Evolutionary conservation across 345 rosid genomes (phyloP).

Genomic region (Physaria fendleri): DNA sequence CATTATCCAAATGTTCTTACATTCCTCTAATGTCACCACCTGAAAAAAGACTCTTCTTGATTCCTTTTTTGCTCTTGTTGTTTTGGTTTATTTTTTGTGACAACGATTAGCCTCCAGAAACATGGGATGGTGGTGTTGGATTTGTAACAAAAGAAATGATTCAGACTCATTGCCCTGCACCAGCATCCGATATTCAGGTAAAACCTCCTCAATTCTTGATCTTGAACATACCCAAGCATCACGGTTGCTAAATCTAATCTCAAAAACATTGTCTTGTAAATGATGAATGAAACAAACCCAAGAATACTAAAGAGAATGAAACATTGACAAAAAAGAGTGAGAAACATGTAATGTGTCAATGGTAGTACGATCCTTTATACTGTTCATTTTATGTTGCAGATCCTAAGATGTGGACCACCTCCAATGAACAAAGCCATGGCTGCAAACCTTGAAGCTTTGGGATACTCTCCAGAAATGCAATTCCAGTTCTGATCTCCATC

Average conservation of each 20-base stretch:
- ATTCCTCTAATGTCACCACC: neutral
- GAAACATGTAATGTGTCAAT: neutral
- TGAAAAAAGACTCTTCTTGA: neutral
- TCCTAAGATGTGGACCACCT: conserved; percentile 92
- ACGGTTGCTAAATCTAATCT: neutral
- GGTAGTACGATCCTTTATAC: neutral
- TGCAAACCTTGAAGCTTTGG: too few relatives aligned
- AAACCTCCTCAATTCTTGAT: neutral
- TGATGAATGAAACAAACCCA: neutral
- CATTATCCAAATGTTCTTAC: neutral
- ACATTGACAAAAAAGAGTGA: neutral
- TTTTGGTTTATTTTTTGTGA: neutral
- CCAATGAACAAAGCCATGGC: conserved; percentile 99
- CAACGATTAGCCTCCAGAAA: conserved; percentile 70
- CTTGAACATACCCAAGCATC: neutral
- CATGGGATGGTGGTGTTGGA: conserved; percentile 89
- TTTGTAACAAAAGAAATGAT: conserved; percentile 91
- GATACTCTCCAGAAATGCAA: too few relatives aligned
- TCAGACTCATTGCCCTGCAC: conserved; percentile 71
- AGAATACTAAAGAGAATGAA: neutral
- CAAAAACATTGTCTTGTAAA: neutral
- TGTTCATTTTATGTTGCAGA: conserved; percentile 31
- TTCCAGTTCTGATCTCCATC: neutral
- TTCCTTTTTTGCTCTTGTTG: neutral
- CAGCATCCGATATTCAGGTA: conserved; percentile 69